Base-by-base conservation (phyloP, 2,329 filamentous ascomycete genomes). In the Phoma sp. region DNA sequence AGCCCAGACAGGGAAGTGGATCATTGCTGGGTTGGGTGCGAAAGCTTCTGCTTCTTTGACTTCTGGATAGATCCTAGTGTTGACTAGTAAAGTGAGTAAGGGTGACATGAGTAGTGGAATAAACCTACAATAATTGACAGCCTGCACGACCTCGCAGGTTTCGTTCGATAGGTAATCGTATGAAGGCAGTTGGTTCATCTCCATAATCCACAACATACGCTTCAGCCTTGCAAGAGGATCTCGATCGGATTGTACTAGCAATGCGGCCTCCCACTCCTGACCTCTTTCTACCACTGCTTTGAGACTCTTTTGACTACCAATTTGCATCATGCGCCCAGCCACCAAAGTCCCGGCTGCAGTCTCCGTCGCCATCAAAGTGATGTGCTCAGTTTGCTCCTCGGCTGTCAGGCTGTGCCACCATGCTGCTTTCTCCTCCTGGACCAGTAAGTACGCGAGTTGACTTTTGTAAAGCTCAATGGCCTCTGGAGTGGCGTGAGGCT, bases 41-140 rank as follows among this genome's bases (percentile, higher is more conserved):
- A 73, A 25, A 15, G 58, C 53, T 33, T 48, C 56, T 1, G 53
- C 40, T 11, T 43, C 53, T 18, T 59, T 56, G 26, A 57, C 34
- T 9, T 66, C 38, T 4, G 69, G 65, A 15, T 65, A 63, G 5
- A 73, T 61, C 2, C 63, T 59, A 1, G 34, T 28, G 29, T 73
- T 73, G 47, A 67, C 69, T 73, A 15, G 3, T 9, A 10, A 11
- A 33, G 29, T 65, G 14, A 61, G 51, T 28, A 10, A 15, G 10
- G 11, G 5, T 29, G 2, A n/a, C 11, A 3, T 5, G 26, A 7
- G 18, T 7, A 7, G n/a, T n/a, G n/a, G n/a, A 17, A 14, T 4
- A 17, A 7, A 47, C 68, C 36, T 58, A 69, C 70, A 72, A 42
- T 72, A 73, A 5, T 70, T 54, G 10, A 72, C 66, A 1, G 70